Evolutionary conservation across 2,329 filamentous ascomycete species (phyloP), one percentile per base, ranked within the genome.

Genomic region (Fusarium heterosporum): DNA sequence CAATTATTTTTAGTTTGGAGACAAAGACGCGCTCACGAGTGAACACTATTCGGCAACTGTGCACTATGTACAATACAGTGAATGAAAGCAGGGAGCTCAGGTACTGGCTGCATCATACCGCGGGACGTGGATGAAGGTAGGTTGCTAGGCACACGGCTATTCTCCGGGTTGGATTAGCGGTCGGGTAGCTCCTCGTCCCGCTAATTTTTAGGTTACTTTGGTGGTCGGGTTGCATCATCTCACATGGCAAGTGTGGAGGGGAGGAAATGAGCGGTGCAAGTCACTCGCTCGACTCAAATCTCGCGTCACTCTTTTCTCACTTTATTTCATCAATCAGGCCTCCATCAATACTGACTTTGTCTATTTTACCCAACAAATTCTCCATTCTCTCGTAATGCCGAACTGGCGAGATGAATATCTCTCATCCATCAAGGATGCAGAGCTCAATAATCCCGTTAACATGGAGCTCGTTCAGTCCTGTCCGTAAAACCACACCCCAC

Each of bases 381-480:
- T 11, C n/a, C 30, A 34, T 32, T 4, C 19, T 16, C 39, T 40
- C 70, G 75, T 30, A 59, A 86, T 86, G 84, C 84, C 87, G 66
- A 87, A 86, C 81, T 96, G 94, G 92, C 87, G 90, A 74, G 89
- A 92, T 69, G 91, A 96, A 73, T 97, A 97, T 78, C 83, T 92
- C 64, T 83, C 87, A 64, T 90, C 90, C 68, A 84, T 98, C 68
- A 85, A 88, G 70, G 89, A 90, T 72, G 92, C 93, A 72, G 85
- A 88, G 73, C 85, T 88, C 65, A 90, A 93, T 59, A 84, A 81
- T 68, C 83, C 84, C 7, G 81, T 88, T 61, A 87, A 87, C 68
- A 81, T 82, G 73, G 85, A 89, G 51, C 85, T 96, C 63, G 91
- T 97, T 73, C 85, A 93, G 76, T 90, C 92, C 64, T 97, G 94